Conservation (phyloP, 495 filamentous ascomycete genomes). For the Lophiostoma macrostomum region DNA sequence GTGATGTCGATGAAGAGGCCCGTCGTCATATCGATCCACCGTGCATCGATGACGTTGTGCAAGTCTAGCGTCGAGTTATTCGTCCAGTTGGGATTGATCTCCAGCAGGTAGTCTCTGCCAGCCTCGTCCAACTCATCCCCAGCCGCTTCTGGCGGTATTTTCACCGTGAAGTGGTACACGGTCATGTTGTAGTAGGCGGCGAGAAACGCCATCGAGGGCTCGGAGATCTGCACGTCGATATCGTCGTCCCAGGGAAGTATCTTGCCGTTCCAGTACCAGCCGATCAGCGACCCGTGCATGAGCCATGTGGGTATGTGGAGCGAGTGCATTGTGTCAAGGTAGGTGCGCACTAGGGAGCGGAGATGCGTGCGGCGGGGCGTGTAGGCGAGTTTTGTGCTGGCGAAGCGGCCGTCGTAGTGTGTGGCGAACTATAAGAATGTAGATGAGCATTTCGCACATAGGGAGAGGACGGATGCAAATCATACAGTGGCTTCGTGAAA, state of each 20-base stretch:
- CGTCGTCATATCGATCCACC: slow-evolving; percentile 60
- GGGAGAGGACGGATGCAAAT: background rate
- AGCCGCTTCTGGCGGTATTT: slow-evolving; percentile 26
- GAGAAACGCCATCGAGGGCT: slow-evolving; percentile 55
- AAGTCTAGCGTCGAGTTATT: slow-evolving; percentile 47
- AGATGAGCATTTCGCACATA: background rate
- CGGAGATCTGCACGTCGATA: slow-evolving; percentile 58
- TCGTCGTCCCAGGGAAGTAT: slow-evolving; percentile 66
- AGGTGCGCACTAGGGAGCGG: slow-evolving; percentile 53
- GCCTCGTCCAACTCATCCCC: slow-evolving; percentile 23
- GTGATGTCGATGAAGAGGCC: slow-evolving; percentile 65
- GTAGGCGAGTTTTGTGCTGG: slow-evolving; percentile 19
- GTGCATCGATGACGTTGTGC: slow-evolving; percentile 58
- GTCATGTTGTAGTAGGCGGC: slow-evolving; percentile 63
- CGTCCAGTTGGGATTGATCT: slow-evolving; percentile 59
- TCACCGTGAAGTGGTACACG: slow-evolving; percentile 52
- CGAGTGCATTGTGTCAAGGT: slow-evolving; percentile 54
- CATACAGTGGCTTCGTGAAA: slow-evolving; percentile 37
- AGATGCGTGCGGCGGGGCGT: slow-evolving; percentile 41
- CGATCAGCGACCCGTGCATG: slow-evolving; percentile 59
- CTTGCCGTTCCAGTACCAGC: slow-evolving; percentile 64
- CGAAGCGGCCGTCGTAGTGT: slow-evolving; percentile 44
- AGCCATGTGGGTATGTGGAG: slow-evolving; percentile 61
- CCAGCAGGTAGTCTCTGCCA: slow-evolving; percentile 54
- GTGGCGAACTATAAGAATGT: slow-evolving; percentile 31